Conservation (phyloP, 345 rosid species). For the Heritiera fomes region DNA sequence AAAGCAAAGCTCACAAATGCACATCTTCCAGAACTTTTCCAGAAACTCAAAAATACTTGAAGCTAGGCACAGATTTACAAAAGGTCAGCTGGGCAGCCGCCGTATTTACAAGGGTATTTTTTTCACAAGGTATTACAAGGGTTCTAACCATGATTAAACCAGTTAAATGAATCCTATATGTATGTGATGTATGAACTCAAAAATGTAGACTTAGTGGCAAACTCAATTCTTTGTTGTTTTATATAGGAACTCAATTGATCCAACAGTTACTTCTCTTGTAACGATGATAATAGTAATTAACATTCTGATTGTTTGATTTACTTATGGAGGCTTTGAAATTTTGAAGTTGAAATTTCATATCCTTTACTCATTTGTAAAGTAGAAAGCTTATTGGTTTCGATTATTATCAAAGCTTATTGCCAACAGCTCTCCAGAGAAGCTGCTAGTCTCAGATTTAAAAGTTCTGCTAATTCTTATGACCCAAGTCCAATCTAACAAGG, state of each 20-base stretch:
- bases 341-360: background rate
- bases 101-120: background rate
- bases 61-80: background rate
- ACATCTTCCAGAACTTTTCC: slow-evolving; percentile 76
- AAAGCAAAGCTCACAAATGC: slow-evolving; percentile 79
- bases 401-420: background rate
- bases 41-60: slow-evolving; percentile 27
- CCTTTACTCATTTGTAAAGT: background rate
- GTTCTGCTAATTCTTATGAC: background rate
- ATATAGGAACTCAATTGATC: background rate
- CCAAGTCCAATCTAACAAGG: background rate
- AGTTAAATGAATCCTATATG: background rate
- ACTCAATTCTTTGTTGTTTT: background rate
- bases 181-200: background rate
- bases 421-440: background rate
- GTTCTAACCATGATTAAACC: background rate
- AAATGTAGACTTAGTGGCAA: background rate
- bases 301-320: background rate
- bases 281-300: background rate
- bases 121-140: background rate
- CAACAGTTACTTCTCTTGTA: background rate
- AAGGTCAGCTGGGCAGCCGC: background rate
- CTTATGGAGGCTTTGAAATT: background rate
- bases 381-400: background rate
- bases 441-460: background rate